Evolutionary conservation across 2,329 filamentous ascomycete species (phyloP), one percentile per base, ranked within the genome.

Genomic region (Laburnicola sp.): DNA sequence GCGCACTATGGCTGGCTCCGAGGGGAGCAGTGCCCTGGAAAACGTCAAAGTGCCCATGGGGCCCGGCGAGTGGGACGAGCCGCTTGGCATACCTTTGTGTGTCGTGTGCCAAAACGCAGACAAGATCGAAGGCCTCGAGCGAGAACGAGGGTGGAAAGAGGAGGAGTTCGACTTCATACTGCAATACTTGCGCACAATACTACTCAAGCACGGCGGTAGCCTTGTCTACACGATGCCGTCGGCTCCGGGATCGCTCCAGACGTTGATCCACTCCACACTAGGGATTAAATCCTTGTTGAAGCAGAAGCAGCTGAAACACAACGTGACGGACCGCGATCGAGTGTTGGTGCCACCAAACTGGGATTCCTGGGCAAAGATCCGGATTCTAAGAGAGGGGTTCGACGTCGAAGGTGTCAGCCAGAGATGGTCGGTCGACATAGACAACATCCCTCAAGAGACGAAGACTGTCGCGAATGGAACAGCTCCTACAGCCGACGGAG

Each of bases 331-430:
- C 75, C 83, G 93, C 53, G 92, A 96, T 72, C 95, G 95, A 79
- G 92, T 99, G 48, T 81, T 97, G 4, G 89, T 99, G 0, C 93
- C 93, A 1, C 88, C 92, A 11, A 97, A 97, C 71, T 99, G 94
- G 94, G 94, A 99, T 73, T 97, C 92, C 0, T 97, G 91, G 89
- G 92, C 91, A 53, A 99, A 97, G 75, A 97, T 99, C 53, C 83
- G 93, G 36, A 91, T 97, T 38, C 79, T 97, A 26, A 85, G 91
- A 47, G 94, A 96, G 68, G 89, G 87, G 0, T 97, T 97, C 64
- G 91, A 97, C 60, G 89, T 95, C 22, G 94, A 99, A 76, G 82
- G 83, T 10, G 81, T 96, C 37, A 94, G 90, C 63, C 82, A 86
- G 51, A 89, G 86, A 43, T 99, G 94, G 94, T 87, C 87, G 1